Percentiles rank a stretch among this genome's conserved stretches.
Conservation (phyloP, 257 asterid genomes). For the Solanum corneliomulleri region DNA sequence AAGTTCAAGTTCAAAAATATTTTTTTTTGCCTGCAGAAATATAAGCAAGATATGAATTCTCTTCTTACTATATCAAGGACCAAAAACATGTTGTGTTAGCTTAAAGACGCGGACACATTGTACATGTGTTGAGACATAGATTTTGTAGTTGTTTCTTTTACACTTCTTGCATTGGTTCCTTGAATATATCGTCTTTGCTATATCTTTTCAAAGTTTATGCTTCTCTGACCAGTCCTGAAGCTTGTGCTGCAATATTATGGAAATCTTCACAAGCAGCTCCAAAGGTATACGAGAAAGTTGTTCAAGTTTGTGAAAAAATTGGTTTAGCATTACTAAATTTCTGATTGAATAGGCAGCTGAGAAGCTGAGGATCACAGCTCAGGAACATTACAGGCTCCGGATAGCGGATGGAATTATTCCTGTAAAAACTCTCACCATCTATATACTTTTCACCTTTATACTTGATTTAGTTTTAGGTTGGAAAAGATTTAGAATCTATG, state of each 20-base stretch:
- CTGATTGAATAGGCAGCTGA: slow-evolving; percentile 73
- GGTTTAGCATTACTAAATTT: slow-evolving; percentile 9
- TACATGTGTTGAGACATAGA: background rate
- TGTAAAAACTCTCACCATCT: slow-evolving; percentile 22
- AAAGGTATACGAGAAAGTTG: slow-evolving; percentile 30
- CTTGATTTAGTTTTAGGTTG: background rate
- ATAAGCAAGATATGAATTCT: background rate
- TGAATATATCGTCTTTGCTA: background rate
- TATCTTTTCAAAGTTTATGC: background rate
- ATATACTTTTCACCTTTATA: background rate
- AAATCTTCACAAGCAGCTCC: slow-evolving; percentile 78
- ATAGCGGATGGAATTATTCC: slow-evolving; percentile 71
- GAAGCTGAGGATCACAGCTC: slow-evolving; percentile 80
- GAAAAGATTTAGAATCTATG: background rate
- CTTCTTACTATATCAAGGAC: background rate
- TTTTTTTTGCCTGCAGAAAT: background rate
- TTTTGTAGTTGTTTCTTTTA: background rate
- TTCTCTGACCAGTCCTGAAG: slow-evolving; percentile 66
- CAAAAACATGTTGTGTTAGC: background rate
- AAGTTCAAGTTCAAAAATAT: background rate
- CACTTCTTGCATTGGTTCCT: background rate
- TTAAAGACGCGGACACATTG: background rate
- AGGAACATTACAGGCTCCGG: slow-evolving; percentile 50
- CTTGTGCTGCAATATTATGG: slow-evolving; percentile 95
- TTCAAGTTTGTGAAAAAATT: slow-evolving; percentile 1